Conservation (phyloP, 2,329 filamentous ascomycete genomes). For the Pseudogymnoascus sp. region DNA sequence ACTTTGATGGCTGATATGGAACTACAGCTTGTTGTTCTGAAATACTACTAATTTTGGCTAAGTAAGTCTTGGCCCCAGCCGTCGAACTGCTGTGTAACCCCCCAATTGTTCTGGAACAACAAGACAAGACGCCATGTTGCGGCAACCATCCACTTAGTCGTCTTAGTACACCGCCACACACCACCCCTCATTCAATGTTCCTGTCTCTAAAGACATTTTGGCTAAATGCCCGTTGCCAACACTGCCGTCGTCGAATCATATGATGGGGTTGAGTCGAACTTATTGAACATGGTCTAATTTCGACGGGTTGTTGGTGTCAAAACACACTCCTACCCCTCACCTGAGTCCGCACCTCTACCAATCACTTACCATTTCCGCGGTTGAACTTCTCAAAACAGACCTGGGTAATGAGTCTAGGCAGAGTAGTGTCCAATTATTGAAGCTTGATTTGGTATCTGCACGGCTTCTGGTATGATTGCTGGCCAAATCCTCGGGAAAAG, state of each 20-base stretch:
- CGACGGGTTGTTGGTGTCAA: not conserved
- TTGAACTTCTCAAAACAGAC: not conserved
- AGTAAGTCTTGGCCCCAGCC: not conserved
- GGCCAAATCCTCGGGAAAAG: not conserved
- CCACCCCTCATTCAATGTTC: not conserved
- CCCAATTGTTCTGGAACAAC: not conserved
- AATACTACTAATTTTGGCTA: not conserved
- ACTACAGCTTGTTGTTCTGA: not conserved
- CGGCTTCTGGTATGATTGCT: not conserved
- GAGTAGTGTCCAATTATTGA: not conserved
- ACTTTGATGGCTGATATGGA: not conserved
- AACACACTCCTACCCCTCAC: not conserved
- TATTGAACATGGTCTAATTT: not conserved
- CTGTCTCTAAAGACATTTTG: not conserved
- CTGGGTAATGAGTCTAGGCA: not conserved
- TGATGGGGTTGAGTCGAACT: not conserved
- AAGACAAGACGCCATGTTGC: not conserved
- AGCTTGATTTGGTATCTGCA: not conserved
- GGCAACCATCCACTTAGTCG: not conserved
- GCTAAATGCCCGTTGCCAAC: not conserved
- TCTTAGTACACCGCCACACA: not conserved
- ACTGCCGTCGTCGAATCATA: not conserved
- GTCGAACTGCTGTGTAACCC: not conserved
- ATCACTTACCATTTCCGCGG: not conserved
- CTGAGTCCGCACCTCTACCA: not conserved